Base-by-base conservation (phyloP, 805 yeast genomes). In the Saturnispora silvae region DNA sequence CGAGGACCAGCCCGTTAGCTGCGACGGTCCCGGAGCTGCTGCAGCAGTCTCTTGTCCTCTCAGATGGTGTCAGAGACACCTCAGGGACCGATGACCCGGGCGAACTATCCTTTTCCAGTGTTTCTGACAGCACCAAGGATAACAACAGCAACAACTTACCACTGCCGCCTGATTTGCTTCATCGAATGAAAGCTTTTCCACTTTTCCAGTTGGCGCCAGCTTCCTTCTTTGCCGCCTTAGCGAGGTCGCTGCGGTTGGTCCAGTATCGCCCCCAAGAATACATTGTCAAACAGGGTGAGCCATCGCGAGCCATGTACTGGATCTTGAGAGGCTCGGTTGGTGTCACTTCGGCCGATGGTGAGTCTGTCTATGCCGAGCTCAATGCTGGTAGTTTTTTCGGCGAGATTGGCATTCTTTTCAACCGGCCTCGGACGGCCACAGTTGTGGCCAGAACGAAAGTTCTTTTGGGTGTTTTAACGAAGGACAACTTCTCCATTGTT, bases 341-440 rank as follows among this genome's bases (percentile, higher is more conserved):
- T n/a, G 84, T 81, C 10, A 73, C 85, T 0, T 75, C 83, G 11
- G 70, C 81, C 1, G 92, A 81, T 51, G 87, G 85, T 20, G 89
- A 81, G 56, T 70, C 81, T 3, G 65, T 75, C 3, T 77, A 76
- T 48, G 86, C 87, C 2, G 85, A 77, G 50, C 58, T 81, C 7
- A 67, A 69, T 3, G 67, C 77, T 4, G 89, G 89, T 2, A 66
- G 77, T 16, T 79, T 77, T 45, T 81, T 81, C 52, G 92, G 92
- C 11, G 89, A 81, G 50, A 80, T 81, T 38, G 89, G 89, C 7
- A 78, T 81, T 31, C 57, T 81, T 22, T 80, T 76, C 58, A 77
- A 77, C 52, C 61, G 87, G 34, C 86, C 87, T 15, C 61, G 89
- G 46, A 80, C 87, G 0, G 89, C 89, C 0, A 78, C 86, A 2